Conservation (phyloP, 192 early-diverging fungal species). For the Cetraspora pellucida region DNA sequence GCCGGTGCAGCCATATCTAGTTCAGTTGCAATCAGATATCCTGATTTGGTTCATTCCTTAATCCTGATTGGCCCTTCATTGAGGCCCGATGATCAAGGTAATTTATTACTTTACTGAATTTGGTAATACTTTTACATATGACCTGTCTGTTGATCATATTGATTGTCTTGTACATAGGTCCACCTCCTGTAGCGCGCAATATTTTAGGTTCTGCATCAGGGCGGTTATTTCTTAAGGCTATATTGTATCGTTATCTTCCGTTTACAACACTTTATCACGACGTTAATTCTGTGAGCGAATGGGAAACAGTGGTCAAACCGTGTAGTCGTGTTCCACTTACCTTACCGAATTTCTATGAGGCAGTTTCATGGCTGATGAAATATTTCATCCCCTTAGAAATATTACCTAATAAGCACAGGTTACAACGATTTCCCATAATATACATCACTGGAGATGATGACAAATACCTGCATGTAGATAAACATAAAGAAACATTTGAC, state of each 20-base stretch:
- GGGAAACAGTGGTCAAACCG: constrained; percentile 24
- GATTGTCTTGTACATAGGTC: not conserved
- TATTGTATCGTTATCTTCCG: constrained; percentile 5
- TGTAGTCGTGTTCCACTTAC: constrained; percentile 22
- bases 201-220: constrained; percentile 22
- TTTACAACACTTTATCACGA: constrained; percentile 14
- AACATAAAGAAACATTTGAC: not conserved
- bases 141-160: not conserved
- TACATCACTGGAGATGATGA: constrained; percentile 19
- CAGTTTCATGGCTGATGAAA: constrained; percentile 4
- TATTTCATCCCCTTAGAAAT: constrained; percentile 20
- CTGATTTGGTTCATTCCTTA: not conserved
- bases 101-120: not conserved
- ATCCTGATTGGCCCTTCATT: constrained; percentile 7
- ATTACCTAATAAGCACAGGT: not conserved
- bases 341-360: constrained; percentile 27
- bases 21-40: not conserved
- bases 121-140: not conserved
- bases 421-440: constrained; percentile 3
- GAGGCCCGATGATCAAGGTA: constrained; percentile 24
- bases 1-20: not conserved
- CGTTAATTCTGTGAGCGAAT: constrained; percentile 1
- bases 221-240: not conserved
- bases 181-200: constrained; percentile 14
- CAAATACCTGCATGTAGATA: not conserved